A percentile compares a stretch with the other conserved stretches of the same genome.
These are phyloP conservation scores for Royoungia palumana DNA, from an alignment of 768 basidiomycete genomes.

Conservation along the genomic window DNA sequence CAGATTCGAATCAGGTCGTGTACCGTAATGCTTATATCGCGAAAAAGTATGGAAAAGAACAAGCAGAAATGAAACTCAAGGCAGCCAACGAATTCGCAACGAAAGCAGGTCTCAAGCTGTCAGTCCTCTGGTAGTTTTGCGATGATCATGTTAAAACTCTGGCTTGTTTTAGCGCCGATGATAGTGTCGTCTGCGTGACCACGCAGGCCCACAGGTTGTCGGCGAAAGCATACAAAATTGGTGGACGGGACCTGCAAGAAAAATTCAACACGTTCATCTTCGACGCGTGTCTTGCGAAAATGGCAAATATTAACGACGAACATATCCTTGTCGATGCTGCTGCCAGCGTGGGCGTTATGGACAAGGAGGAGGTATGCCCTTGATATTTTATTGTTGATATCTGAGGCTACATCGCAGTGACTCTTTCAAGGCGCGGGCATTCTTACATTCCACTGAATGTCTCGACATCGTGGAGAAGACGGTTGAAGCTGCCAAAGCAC, in stretches of 20 bases:
- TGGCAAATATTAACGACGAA: conserved; percentile 33
- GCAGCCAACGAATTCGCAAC: conserved; percentile 20
- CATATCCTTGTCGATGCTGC: conserved; percentile 36
- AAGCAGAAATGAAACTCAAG: conserved; percentile 23
- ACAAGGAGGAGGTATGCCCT: conserved; percentile 31
- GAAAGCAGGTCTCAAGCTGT: conserved; percentile 26
- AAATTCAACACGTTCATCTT: conserved; percentile 37
- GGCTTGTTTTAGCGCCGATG: conserved; percentile 28
- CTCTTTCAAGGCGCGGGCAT: conserved; percentile 32
- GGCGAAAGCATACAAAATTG: conserved; percentile 36
- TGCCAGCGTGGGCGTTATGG: conserved; percentile 34
- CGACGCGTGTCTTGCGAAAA: conserved; percentile 37
- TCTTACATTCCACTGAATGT: conserved; percentile 38
- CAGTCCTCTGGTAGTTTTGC: conserved; percentile 1
- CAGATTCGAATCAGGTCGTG: not conserved
- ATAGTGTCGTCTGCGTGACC: conserved; percentile 38
- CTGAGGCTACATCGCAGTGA: not conserved
- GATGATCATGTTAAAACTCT: not conserved
- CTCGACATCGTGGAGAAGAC: conserved; percentile 37
- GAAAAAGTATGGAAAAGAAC: conserved; percentile 27
- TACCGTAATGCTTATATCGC: conserved; percentile 18
- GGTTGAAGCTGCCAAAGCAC: conserved; percentile 35
- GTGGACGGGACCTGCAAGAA: conserved; percentile 37
- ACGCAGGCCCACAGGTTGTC: conserved; percentile 42
- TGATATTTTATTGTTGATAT: not conserved